Conservation (phyloP, 2,329 filamentous ascomycete species). For the Whalleya microplaca region DNA sequence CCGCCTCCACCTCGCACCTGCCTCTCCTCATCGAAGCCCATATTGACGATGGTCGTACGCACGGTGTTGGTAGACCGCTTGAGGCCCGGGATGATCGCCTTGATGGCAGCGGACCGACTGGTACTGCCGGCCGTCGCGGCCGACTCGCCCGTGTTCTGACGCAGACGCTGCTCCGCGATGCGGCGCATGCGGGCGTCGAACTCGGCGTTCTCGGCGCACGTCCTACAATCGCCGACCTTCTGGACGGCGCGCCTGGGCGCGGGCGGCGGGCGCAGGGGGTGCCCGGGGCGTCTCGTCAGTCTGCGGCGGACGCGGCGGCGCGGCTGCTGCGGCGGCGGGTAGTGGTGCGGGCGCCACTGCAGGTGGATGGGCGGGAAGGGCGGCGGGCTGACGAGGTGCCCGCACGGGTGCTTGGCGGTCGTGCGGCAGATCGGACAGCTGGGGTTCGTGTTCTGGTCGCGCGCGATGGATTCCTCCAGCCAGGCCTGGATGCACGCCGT, state of each 20-base stretch:
- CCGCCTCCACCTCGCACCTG: neutral
- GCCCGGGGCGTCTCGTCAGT: conserved; percentile 28
- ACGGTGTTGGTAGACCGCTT: conserved; percentile 17
- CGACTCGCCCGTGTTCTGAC: conserved; percentile 19
- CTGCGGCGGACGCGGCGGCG: conserved; percentile 23
- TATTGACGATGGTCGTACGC: conserved; percentile 20
- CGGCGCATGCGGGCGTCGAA: conserved; percentile 25
- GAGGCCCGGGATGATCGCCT: conserved; percentile 22
- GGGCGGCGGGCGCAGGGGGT: conserved; percentile 22
- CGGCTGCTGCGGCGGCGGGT: conserved; percentile 4
- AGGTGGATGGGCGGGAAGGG: conserved; percentile 17
- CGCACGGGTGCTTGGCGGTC: conserved; percentile 37
- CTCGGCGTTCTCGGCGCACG: conserved; percentile 31
- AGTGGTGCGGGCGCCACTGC: conserved; percentile 6
- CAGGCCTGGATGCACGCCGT: conserved; percentile 48
- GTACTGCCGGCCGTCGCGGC: neutral
- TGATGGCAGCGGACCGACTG: conserved; percentile 12
- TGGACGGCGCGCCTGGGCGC: conserved; percentile 25
- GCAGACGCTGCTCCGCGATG: conserved; percentile 7
- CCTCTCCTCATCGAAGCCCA: conserved; percentile 4
- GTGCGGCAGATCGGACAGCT: conserved; percentile 47
- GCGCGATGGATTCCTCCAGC: conserved; percentile 41
- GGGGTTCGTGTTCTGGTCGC: conserved; percentile 37
- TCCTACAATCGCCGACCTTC: conserved; percentile 33
- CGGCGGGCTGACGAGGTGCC: conserved; percentile 31